phyloP scores from a whole-genome alignment of 257 asterid genomes.

The Solanum ossicruentum region DNA sequence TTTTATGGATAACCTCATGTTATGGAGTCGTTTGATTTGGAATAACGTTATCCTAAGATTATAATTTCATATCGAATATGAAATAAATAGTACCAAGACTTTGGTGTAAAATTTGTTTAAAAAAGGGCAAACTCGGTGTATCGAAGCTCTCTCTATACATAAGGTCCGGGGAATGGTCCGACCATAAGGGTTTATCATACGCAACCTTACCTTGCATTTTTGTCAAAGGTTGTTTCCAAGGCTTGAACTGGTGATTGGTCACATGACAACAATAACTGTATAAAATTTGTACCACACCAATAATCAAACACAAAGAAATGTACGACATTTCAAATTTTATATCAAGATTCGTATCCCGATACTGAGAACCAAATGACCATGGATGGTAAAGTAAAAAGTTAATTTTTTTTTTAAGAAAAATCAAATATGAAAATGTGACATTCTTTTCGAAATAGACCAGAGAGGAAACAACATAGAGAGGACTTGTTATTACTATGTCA shows the following conservation, averaged over 20 bases:
- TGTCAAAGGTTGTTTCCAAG: no score
- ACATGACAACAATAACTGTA: no score
- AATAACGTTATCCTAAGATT: neutral
- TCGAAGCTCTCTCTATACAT: no score
- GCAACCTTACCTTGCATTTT: no score
- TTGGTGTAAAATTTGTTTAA: neutral
- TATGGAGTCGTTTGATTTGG: neutral
- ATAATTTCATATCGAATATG: neutral
- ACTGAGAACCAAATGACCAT: no score
- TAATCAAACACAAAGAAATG: neutral
- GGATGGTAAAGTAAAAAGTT: no score
- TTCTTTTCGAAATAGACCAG: no score
- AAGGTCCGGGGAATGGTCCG: accelerated
- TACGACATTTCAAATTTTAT: neutral
- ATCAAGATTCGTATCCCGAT: neutral
- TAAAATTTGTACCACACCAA: neutral
- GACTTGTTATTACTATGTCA: neutral
- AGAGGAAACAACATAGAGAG: no score
- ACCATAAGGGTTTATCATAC: no score
- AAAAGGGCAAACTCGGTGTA: no score
- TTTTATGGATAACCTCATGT: neutral
- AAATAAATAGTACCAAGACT: neutral
- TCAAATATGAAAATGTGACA: neutral
- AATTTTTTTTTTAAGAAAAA: no score
- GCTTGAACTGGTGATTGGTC: no score